Evolutionary conservation across 2,329 filamentous ascomycete species (phyloP).

Genomic region (Ophiostoma perfectum): DNA sequence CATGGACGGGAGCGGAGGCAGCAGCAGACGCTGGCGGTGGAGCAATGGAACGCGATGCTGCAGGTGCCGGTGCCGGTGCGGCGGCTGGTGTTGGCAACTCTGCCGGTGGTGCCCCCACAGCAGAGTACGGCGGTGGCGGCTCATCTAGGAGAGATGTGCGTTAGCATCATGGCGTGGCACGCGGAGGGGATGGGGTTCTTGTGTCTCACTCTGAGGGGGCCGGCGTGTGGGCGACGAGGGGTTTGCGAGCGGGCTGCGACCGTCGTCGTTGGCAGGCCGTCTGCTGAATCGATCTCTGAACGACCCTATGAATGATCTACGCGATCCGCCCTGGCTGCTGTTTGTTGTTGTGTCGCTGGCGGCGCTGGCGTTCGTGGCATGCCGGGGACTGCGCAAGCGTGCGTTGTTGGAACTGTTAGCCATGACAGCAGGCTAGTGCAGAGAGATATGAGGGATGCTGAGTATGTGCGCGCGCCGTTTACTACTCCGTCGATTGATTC

Average conservation of each 20-base stretch:
- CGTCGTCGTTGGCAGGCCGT: not conserved
- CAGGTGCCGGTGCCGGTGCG: slow-evolving; percentile 22
- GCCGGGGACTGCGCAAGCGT: not conserved
- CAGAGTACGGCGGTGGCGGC: slow-evolving; percentile 35
- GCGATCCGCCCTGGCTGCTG: slow-evolving; percentile 12
- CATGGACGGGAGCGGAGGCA: not conserved
- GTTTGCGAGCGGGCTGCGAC: slow-evolving; percentile 26
- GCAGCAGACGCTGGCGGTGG: not conserved
- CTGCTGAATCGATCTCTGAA: slow-evolving; percentile 16
- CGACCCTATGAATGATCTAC: slow-evolving; percentile 20
- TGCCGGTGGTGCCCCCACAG: slow-evolving; percentile 17
- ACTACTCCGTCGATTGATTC: not conserved
- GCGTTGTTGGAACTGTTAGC: not conserved
- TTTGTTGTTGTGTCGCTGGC: not conserved
- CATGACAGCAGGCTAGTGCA: not conserved
- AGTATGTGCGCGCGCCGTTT: not conserved
- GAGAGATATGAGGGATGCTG: not conserved
- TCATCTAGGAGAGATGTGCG: slow-evolving; percentile 28
- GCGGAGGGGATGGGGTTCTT: not conserved
- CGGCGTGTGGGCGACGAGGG: slow-evolving; percentile 26
- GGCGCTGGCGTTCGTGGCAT: not conserved
- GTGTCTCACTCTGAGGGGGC: slow-evolving; percentile 24
- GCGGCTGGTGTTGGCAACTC: not conserved
- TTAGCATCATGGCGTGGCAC: not conserved
- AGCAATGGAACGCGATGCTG: slow-evolving; percentile 17